phyloP scores from a whole-genome alignment of 1,284 basidiomycete species.

The Boletus hoseneyae region DNA sequence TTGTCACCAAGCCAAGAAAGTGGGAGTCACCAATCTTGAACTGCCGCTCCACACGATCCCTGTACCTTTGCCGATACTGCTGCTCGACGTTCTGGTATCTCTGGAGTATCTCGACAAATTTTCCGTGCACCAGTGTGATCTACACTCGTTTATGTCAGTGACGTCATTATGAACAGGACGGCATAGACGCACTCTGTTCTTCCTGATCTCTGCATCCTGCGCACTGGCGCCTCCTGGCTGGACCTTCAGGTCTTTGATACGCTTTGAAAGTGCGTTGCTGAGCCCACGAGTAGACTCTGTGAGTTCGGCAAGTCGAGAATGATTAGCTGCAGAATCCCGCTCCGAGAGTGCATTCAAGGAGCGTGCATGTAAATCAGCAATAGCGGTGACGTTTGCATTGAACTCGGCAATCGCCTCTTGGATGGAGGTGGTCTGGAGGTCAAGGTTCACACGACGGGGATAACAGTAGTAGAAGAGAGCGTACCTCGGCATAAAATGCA shows the following conservation, averaged over 20 bases:
- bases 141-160: slow-evolving; percentile 24
- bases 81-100: slow-evolving; percentile 84
- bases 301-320: slow-evolving; percentile 52
- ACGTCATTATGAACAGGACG: slow-evolving; percentile 2
- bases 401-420: slow-evolving; percentile 58
- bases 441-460: neutral
- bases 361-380: slow-evolving; percentile 58
- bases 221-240: slow-evolving; percentile 33
- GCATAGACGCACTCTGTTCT: slow-evolving; percentile 59
- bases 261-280: slow-evolving; percentile 59
- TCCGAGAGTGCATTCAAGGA: slow-evolving; percentile 57
- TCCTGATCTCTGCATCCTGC: slow-evolving; percentile 61
- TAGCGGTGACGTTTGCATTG: slow-evolving; percentile 52
- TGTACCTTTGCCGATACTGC: slow-evolving; percentile 79
- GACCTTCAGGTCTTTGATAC: slow-evolving; percentile 57
- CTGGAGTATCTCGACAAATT: slow-evolving; percentile 68
- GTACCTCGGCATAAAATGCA: slow-evolving; percentile 34
- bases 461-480: neutral
- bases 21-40: slow-evolving; percentile 71
- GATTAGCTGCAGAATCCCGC: slow-evolving; percentile 41
- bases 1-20: neutral
- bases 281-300: slow-evolving; percentile 60
- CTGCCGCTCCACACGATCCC: slow-evolving; percentile 84
- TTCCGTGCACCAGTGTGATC: slow-evolving; percentile 54
- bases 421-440: slow-evolving; percentile 47